Evolutionary conservation across 305 asterid species (phyloP), one percentile per base, ranked within the genome.

Genomic region (Vinca major): DNA sequence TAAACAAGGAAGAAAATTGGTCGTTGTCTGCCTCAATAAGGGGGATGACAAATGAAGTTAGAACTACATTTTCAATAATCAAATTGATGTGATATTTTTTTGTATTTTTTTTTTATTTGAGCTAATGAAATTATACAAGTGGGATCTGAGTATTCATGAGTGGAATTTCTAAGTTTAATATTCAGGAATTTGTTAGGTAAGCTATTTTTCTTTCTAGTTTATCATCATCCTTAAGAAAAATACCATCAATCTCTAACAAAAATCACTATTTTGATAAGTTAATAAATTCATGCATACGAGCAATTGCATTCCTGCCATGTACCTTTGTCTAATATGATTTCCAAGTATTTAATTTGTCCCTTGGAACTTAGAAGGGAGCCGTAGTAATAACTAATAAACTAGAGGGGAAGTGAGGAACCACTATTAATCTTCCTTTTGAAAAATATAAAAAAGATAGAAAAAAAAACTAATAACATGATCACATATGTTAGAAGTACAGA

Each of bases 21-120:
- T 64, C 71, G 9, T 74, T 74, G 78, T 74, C 78, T 74, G 78
- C 73, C 73, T 74, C 68, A 58, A 20, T 48, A 37, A 1, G 16
- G 20, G 8, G 54, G 47, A 56, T 37, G 62, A 61, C 60, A 44
- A 19, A 57, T 62, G 63, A 48, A 49, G 45, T 56, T 65, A 52
- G 47, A n/a, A 37, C 51, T 16, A 33, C 54, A 53, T 36, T 7
- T 37, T 54, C 3, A 39, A 54, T 19, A 5, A 39, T 51, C 55
- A 40, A 62, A 62, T 50, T 73, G 76, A 58, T 37, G 21, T 19
- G 76, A 73, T 58, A 16, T 62, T 67, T 52, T 26, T 26, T 51
- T 8, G 0, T n/a, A n/a, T n/a, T n/a, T 26, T 26, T 26, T 26
- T 26, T 26, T 26, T 26, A 0, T 26, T 26, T 26, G 1, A 17